These are phyloP conservation scores for Pueraria montana DNA, from an alignment of 306 rosid genomes.

Conservation along the genomic window DNA sequence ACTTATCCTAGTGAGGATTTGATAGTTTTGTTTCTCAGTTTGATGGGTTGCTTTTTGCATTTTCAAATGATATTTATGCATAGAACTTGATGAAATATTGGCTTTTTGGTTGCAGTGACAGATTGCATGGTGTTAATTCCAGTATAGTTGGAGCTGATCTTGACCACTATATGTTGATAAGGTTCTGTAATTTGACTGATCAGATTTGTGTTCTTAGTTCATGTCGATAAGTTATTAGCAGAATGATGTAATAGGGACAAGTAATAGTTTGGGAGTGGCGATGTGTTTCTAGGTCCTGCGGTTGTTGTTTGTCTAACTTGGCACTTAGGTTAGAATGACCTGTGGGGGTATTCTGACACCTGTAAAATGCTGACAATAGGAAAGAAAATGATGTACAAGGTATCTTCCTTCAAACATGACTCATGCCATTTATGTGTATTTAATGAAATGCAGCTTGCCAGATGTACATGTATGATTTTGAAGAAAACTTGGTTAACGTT, in stretches of 20 bases:
- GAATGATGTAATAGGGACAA: slow-evolving; percentile 54
- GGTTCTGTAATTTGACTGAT: slow-evolving; percentile 54
- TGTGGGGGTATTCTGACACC: slow-evolving; percentile 68
- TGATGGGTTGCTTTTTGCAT: neutral
- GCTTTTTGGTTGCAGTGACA: slow-evolving; percentile 58
- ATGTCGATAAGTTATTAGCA: slow-evolving; percentile 46
- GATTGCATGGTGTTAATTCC: slow-evolving; percentile 48
- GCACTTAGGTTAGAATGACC: slow-evolving; percentile 70
- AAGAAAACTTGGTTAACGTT: neutral
- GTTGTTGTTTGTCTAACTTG: slow-evolving; percentile 66
- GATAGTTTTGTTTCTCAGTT: neutral
- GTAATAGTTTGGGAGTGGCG: slow-evolving; percentile 53
- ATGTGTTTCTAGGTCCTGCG: slow-evolving; percentile 39
- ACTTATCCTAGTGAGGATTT: neutral
- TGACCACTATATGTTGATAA: slow-evolving; percentile 53
- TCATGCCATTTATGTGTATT: slow-evolving; percentile 50
- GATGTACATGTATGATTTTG: slow-evolving; percentile 28
- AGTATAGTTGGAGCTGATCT: slow-evolving; percentile 46
- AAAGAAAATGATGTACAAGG: slow-evolving; percentile 55
- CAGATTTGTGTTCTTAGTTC: slow-evolving; percentile 30
- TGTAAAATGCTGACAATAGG: slow-evolving; percentile 59
- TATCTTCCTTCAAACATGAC: slow-evolving; percentile 47
- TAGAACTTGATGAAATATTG: slow-evolving; percentile 41
- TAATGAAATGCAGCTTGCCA: slow-evolving; percentile 49
- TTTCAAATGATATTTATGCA: neutral